These are phyloP conservation scores for Elaeis oleifera DNA, from an alignment of 202 grass and related monocot genomes.

Conservation along the genomic window DNA sequence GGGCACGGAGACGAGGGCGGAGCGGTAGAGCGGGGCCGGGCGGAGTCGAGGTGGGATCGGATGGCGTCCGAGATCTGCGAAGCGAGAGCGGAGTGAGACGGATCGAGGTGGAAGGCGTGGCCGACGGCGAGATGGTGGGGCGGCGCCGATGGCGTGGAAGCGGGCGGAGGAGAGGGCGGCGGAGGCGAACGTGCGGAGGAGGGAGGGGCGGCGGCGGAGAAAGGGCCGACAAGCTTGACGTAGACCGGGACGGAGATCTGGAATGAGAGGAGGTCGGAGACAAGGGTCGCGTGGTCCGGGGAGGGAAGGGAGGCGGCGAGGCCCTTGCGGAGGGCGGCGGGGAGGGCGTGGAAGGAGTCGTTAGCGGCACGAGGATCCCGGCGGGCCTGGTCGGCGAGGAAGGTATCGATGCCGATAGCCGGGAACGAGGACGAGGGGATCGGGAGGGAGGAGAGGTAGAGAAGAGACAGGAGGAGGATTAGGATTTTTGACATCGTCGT, in stretches of 20 bases:
- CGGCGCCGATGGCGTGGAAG: slow-evolving; percentile 52
- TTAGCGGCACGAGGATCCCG: slow-evolving; percentile 51
- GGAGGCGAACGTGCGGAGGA: slow-evolving; percentile 42
- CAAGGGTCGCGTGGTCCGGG: slow-evolving; percentile 19
- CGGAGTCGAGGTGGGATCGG: slow-evolving; percentile 40
- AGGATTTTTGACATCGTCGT: neutral
- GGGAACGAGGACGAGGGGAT: neutral
- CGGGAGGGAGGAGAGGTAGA: slow-evolving; percentile 12
- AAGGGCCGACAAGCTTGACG: slow-evolving; percentile 58
- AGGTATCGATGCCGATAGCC: slow-evolving; percentile 55
- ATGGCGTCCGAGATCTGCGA: slow-evolving; percentile 38
- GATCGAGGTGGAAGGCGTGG: slow-evolving; percentile 13
- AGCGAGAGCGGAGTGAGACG: slow-evolving; percentile 29
- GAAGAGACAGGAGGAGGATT: slow-evolving; percentile 6
- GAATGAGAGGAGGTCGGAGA: slow-evolving; percentile 53
- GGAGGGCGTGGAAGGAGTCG: slow-evolving; percentile 65
- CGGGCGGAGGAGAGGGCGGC: slow-evolving; percentile 50
- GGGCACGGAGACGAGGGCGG: slow-evolving; percentile 51
- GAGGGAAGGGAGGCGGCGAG: slow-evolving; percentile 29
- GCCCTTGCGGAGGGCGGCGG: slow-evolving; percentile 23
- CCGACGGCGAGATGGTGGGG: slow-evolving; percentile 46
- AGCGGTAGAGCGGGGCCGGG: slow-evolving; percentile 55
- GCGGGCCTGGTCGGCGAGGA: slow-evolving; percentile 39
- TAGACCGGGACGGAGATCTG: slow-evolving; percentile 45
- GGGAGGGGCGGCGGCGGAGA: slow-evolving; percentile 36